phyloP scores from a whole-genome alignment of 176 grass and related monocot genomes.

The Leersia perrieri region DNA sequence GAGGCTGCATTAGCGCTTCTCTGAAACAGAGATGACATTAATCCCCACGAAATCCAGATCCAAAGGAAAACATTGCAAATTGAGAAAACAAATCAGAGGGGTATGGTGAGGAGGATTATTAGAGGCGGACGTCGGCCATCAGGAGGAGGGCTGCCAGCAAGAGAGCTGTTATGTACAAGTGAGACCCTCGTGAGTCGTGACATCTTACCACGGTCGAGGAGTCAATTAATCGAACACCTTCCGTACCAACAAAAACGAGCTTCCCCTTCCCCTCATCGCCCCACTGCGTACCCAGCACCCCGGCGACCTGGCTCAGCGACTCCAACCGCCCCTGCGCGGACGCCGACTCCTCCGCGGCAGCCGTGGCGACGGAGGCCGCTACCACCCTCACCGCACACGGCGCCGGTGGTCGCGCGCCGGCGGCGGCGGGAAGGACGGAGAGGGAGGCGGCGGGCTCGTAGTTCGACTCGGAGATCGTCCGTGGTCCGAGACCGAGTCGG shows the following conservation, averaged over 20 bases:
- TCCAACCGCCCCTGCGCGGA: conserved; percentile 46
- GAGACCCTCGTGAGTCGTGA: background rate
- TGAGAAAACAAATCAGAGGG: no score
- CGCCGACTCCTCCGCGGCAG: conserved; percentile 30
- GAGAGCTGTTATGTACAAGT: no score
- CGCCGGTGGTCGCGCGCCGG: background rate
- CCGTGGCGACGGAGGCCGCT: conserved; percentile 18
- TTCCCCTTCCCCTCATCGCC: conserved; percentile 95
- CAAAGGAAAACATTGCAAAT: no score
- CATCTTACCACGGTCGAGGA: background rate
- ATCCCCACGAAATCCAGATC: no score
- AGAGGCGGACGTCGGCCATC: no score
- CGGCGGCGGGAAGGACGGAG: conserved; percentile 19
- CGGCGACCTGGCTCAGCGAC: conserved; percentile 87
- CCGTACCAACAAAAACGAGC: conserved; percentile 35
- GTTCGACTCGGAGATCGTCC: no score
- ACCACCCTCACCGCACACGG: background rate
- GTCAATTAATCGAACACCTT: conserved; percentile 36
- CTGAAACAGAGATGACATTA: no score
- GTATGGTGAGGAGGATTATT: no score
- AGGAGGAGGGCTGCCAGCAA: no score
- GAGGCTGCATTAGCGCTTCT: no score
- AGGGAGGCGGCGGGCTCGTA: conserved; percentile 28
- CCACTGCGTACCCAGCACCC: conserved; percentile 90
- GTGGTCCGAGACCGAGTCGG: no score